phyloP scores from a whole-genome alignment of 2,329 filamentous ascomycete species.

The Pestalotiopsis sp. region DNA sequence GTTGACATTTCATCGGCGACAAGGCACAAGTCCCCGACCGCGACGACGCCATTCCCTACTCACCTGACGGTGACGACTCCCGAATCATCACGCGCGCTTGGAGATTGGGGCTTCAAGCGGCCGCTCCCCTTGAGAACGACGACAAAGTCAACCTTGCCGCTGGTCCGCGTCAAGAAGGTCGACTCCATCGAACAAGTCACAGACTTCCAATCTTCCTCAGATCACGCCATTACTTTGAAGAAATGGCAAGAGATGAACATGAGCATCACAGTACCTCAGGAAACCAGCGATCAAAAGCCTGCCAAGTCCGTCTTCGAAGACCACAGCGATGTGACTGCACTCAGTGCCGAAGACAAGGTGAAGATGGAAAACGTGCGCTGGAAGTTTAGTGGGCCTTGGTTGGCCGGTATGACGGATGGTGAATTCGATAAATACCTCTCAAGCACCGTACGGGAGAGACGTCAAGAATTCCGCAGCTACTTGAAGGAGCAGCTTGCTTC shows the following conservation, averaged over 20 bases:
- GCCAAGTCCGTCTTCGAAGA: slow-evolving; percentile 61
- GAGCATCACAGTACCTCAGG: slow-evolving; percentile 59
- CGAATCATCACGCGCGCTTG: slow-evolving; percentile 67
- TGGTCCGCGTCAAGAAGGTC: slow-evolving; percentile 73
- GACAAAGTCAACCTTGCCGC: slow-evolving; percentile 68
- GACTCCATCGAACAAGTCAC: slow-evolving; percentile 88
- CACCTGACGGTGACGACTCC: slow-evolving; percentile 82
- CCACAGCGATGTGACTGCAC: slow-evolving; percentile 52
- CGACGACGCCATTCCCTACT: slow-evolving; percentile 78
- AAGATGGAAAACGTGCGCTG: slow-evolving; percentile 52
- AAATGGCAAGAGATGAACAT: slow-evolving; percentile 86
- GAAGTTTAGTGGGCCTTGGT: slow-evolving; percentile 68
- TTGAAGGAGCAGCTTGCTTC: slow-evolving; percentile 50
- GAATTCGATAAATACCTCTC: slow-evolving; percentile 58
- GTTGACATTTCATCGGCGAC: slow-evolving; percentile 47
- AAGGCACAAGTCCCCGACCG: slow-evolving; percentile 60
- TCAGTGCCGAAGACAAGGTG: slow-evolving; percentile 31
- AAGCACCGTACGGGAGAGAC: slow-evolving; percentile 52
- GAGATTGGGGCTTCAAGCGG: slow-evolving; percentile 93
- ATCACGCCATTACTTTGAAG: slow-evolving; percentile 76
- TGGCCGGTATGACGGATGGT: slow-evolving; percentile 61
- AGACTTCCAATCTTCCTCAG: slow-evolving; percentile 80
- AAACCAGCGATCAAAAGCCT: slow-evolving; percentile 21
- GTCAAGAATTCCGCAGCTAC: slow-evolving; percentile 54
- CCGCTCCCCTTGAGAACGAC: slow-evolving; percentile 77